Percentiles rank a stretch among this genome's conserved stretches.
Conservation (phyloP, 2,329 filamentous ascomycete genomes). For the Colletotrichum tropicale region DNA sequence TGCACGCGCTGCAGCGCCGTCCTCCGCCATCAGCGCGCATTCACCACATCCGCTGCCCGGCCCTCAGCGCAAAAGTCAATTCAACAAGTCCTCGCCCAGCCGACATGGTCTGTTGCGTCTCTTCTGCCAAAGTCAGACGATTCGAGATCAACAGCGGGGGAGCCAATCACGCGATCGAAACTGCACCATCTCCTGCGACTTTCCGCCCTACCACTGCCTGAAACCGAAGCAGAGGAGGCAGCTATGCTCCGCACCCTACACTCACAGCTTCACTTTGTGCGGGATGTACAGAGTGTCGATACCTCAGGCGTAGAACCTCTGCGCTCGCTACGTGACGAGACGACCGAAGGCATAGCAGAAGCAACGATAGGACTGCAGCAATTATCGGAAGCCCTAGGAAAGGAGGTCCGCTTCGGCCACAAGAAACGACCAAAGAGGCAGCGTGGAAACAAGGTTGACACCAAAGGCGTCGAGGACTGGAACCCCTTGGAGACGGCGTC, state of each 20-base stretch:
- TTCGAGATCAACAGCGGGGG: slow-evolving; percentile 28
- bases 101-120: slow-evolving; percentile 83
- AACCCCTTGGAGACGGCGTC: slow-evolving; percentile 71
- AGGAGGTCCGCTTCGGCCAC: slow-evolving; percentile 67
- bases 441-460: slow-evolving; percentile 37
- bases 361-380: slow-evolving; percentile 64
- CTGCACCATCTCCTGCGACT: slow-evolving; percentile 86
- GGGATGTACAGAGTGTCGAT: slow-evolving; percentile 80
- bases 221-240: slow-evolving; percentile 64
- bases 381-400: slow-evolving; percentile 58
- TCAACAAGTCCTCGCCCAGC: slow-evolving; percentile 65
- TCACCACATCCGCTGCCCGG: slow-evolving; percentile 9
- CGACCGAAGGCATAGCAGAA: slow-evolving; percentile 55
- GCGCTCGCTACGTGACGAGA: slow-evolving; percentile 82
- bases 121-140: slow-evolving; percentile 54
- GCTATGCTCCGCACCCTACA: slow-evolving; percentile 77
- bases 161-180: slow-evolving; percentile 66
- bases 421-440: slow-evolving; percentile 48
- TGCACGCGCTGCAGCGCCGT: slow-evolving; percentile 4
- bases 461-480: slow-evolving; percentile 65
- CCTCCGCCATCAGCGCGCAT: background rate
- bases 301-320: slow-evolving; percentile 76
- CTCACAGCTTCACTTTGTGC: slow-evolving; percentile 90
- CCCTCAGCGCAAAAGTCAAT: slow-evolving; percentile 3
- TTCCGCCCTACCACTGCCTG: slow-evolving; percentile 81